Conservation (phyloP, 192 early-diverging fungal species). For the Mortierella claussenii region DNA sequence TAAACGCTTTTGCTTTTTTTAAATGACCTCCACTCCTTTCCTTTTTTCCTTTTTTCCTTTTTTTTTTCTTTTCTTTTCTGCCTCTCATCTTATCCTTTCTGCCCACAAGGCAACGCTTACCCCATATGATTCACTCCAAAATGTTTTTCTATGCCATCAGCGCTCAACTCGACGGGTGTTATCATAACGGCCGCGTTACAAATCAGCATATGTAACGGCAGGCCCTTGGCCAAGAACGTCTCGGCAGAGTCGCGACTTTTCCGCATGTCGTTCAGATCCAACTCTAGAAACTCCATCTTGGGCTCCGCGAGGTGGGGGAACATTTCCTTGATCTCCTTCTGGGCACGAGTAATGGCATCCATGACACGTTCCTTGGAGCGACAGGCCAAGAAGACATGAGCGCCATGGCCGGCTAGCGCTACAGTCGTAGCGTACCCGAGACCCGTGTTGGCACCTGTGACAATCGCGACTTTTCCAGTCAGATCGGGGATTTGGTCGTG, state of each 20-base stretch:
- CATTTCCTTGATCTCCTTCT: conserved; percentile 17
- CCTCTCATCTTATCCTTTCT: no score
- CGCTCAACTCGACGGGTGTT: conserved; percentile 15
- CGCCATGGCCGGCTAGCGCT: conserved; percentile 26
- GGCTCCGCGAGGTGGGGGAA: not conserved
- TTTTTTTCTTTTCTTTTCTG: no score
- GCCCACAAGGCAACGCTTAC: no score
- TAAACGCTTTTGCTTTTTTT: no score
- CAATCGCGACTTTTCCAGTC: conserved; percentile 52
- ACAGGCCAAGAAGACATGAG: conserved; percentile 31
- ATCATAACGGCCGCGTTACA: conserved; percentile 50
- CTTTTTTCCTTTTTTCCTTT: no score
- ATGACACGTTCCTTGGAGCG: conserved; percentile 4
- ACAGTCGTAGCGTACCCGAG: conserved; percentile 30
- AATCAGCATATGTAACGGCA: conserved; percentile 59
- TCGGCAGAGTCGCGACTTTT: conserved; percentile 23
- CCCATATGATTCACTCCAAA: conserved; percentile 60
- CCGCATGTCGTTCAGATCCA: conserved; percentile 29
- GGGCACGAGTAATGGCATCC: conserved; percentile 14
- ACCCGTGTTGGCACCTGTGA: conserved; percentile 59
- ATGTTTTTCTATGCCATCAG: conserved; percentile 52
- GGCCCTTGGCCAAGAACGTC: conserved; percentile 26
- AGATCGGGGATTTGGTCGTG: conserved; percentile 54
- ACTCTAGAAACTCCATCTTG: conserved; percentile 31
- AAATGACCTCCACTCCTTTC: no score